phyloP scores from a whole-genome alignment of 2,329 filamentous ascomycete species.

The Colletotrichum tabaci region DNA sequence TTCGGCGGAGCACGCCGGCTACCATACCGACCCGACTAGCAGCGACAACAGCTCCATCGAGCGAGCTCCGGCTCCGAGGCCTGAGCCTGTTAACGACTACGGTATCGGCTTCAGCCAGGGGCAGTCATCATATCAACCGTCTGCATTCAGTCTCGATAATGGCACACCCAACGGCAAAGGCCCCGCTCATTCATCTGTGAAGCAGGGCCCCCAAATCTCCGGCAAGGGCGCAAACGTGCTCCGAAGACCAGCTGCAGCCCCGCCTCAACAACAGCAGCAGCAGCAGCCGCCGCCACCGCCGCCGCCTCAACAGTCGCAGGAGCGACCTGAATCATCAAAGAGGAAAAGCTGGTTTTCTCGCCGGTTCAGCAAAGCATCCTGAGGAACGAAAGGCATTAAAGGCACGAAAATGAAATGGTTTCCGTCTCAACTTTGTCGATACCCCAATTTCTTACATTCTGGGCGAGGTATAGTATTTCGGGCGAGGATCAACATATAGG shows the following conservation, averaged over 20 bases:
- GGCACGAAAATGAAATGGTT: constrained; percentile 1
- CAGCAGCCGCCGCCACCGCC: not conserved
- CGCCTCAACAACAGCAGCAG: constrained; percentile 43
- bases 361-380: constrained; percentile 78
- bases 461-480: constrained; percentile 16
- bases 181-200: constrained; percentile 21
- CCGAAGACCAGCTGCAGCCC: constrained; percentile 44
- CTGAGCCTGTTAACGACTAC: constrained; percentile 73
- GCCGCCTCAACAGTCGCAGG: constrained; percentile 40
- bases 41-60: constrained; percentile 95
- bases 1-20: constrained; percentile 81
- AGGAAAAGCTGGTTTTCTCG: constrained; percentile 91
- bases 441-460: constrained; percentile 40
- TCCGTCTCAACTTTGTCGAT: constrained; percentile 41
- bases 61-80: constrained; percentile 71
- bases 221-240: constrained; percentile 41
- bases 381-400: constrained; percentile 22
- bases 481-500: constrained; percentile 9
- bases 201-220: constrained; percentile 18
- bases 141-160: constrained; percentile 50
- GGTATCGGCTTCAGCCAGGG: constrained; percentile 71
- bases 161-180: constrained; percentile 19
- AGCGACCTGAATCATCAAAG: constrained; percentile 66
- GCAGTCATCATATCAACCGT: constrained; percentile 58
- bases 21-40: constrained; percentile 87